phyloP scores from a whole-genome alignment of 495 filamentous ascomycete species.

The Penicillium tannophilum region DNA sequence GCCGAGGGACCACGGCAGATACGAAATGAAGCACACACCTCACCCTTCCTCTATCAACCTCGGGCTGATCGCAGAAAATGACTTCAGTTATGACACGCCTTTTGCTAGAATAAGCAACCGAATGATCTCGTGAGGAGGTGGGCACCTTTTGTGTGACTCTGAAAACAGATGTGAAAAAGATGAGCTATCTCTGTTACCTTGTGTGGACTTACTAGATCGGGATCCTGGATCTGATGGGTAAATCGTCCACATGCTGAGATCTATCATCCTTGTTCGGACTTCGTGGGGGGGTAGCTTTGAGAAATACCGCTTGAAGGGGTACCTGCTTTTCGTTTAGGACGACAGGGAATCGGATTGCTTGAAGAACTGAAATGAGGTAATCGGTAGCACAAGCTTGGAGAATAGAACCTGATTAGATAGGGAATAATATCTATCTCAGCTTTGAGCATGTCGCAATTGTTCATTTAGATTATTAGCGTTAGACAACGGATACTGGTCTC shows the following conservation, averaged over 20 bases:
- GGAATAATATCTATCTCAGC: background rate
- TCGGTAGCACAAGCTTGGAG: conserved; percentile 11
- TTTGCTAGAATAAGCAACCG: conserved; percentile 3
- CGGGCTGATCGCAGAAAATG: background rate
- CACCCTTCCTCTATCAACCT: background rate
- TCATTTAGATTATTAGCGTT: background rate
- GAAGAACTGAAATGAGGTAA: conserved; percentile 19
- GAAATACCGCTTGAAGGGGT: conserved; percentile 10
- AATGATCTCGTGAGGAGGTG: conserved; percentile 7
- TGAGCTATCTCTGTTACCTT: background rate
- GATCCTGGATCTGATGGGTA: background rate
- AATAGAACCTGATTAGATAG: background rate
- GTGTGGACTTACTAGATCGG: background rate
- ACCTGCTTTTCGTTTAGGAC: conserved; percentile 19
- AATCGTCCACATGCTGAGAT: background rate
- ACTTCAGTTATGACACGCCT: conserved; percentile 1
- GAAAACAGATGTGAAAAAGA: background rate
- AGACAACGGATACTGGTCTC: background rate
- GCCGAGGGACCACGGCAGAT: conserved; percentile 22
- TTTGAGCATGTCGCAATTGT: background rate
- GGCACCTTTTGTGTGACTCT: background rate
- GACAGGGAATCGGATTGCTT: background rate
- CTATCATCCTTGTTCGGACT: conserved; percentile 5
- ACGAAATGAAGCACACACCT: conserved; percentile 4
- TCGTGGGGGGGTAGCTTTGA: conserved; percentile 5